These are phyloP conservation scores for Oxytropis ochrocephala DNA, from an alignment of 306 rosid species.

Conservation along the genomic window DNA sequence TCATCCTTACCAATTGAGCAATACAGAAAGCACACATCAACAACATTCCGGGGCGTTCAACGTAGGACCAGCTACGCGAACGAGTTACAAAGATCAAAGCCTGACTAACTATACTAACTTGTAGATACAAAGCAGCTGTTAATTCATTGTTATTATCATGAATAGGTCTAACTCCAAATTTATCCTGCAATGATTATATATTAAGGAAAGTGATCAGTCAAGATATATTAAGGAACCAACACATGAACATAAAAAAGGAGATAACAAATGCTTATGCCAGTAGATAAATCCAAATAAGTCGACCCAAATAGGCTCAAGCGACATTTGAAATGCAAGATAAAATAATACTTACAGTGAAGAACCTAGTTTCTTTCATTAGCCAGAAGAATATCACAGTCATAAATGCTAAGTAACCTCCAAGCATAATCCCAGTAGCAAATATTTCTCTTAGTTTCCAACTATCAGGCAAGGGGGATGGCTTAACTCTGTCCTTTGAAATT, in stretches of 20 bases:
- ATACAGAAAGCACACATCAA: constrained; percentile 51
- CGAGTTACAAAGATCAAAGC: constrained; percentile 93
- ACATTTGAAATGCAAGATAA: not conserved
- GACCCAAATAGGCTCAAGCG: too few species aligned
- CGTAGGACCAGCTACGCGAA: constrained; percentile 86
- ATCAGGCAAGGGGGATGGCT: constrained; percentile 97
- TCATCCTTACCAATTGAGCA: constrained; percentile 78
- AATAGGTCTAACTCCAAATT: constrained; percentile 55
- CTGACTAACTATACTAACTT: constrained; percentile 98
- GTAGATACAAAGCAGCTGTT: constrained; percentile 88
- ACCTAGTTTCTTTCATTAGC: constrained; percentile 58
- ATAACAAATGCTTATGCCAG: too few species aligned
- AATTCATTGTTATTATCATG: constrained; percentile 31
- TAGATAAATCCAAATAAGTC: too few species aligned
- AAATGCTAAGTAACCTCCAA: constrained; percentile 92
- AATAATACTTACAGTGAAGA: constrained; percentile 59
- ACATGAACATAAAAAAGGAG: not conserved
- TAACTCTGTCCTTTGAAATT: constrained; percentile 95
- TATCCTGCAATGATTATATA: constrained; percentile 39
- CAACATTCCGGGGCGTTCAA: constrained; percentile 78
- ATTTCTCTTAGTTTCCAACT: constrained; percentile 97
- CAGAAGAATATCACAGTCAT: constrained; percentile 96
- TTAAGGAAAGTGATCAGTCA: not conserved
- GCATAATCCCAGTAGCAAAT: constrained; percentile 77
- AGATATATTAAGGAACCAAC: constrained; percentile 10